Evolutionary conservation across 495 filamentous ascomycete genomes (phyloP), one percentile per base, ranked within the genome.

Genomic region (Aspergillus diversus): DNA sequence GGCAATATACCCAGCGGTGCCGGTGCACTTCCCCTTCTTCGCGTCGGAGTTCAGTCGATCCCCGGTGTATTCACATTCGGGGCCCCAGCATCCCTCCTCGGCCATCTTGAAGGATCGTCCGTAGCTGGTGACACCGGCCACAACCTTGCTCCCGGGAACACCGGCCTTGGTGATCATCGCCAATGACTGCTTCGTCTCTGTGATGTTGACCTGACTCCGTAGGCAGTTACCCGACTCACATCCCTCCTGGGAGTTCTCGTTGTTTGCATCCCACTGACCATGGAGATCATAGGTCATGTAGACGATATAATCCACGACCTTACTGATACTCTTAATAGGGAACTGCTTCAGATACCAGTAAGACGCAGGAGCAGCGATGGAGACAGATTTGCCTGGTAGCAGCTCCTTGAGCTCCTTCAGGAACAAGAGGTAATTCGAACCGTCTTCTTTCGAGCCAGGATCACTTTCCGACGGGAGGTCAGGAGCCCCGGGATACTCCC

Each of bases 401-500:
- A 16, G 7, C 3, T 34, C 39, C 3, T 55, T 43, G 5, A 70
- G 4, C 0, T 32, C 12, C n/a, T 54, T 46, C 5, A 78, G 59
- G 57, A 77, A 75, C 0, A 5, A 46, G 9, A 65, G 50, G 48
- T 78, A 82, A 54, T 77, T 72, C 0, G 31, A 3, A 4, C 48
- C 35, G 1, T 54, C 49, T 0, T 46, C 58, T 3, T 15, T 5
- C 32, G 16, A 57, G 1, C 70, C 79, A 2, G 70, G 27, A 7
- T 76, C 75, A 32, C 77, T 74, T 0, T 70, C 75, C 1, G 69
- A 69, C 57, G n/a, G n/a, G n/a, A 80, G 76, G 59, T 83, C 81
- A 5, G 75, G 70, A 0, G 55, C 73, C 1, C 65, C 71, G 0
- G 74, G 72, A 61, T 78, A 81, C 52, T 81, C 75, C 76, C 75